Conservation (phyloP, 2,329 filamentous ascomycete species). For the Phaeosphaeriaceae sp. region DNA sequence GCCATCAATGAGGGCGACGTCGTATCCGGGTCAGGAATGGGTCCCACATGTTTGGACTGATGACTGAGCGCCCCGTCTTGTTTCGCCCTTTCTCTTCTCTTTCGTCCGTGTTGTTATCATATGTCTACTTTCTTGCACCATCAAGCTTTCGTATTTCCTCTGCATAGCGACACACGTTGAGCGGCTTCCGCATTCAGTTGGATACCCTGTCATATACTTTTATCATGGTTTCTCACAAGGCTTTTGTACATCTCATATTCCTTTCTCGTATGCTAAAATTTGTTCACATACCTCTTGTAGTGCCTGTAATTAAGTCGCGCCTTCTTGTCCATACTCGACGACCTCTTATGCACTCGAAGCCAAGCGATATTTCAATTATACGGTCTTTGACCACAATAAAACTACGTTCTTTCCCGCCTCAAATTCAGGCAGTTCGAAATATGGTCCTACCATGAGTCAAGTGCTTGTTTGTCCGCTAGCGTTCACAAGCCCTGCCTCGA, state of each 20-base stretch:
- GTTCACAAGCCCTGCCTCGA: not conserved
- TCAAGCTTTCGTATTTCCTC: not conserved
- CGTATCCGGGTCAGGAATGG: slow-evolving; percentile 77
- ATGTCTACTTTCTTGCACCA: not conserved
- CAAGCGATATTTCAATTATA: not conserved
- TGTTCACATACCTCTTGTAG: not conserved
- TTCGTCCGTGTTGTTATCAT: not conserved
- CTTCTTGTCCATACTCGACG: not conserved
- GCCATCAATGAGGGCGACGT: slow-evolving; percentile 70
- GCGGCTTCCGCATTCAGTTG: slow-evolving; percentile 17
- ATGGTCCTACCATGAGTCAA: not conserved
- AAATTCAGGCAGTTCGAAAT: not conserved
- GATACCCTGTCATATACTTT: slow-evolving; percentile 25
- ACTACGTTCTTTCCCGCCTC: not conserved
- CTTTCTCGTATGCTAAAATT: not conserved
- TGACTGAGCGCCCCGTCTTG: slow-evolving; percentile 22
- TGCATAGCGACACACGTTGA: slow-evolving; percentile 9
- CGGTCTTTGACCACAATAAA: not conserved
- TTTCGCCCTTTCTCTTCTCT: not conserved
- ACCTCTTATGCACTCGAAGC: not conserved
- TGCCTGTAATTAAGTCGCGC: not conserved
- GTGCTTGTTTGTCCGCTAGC: not conserved
- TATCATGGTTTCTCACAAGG: not conserved
- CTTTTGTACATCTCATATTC: not conserved
- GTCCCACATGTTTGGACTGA: slow-evolving; percentile 57